Evolutionary conservation across 2,329 filamentous ascomycete species (phyloP).

Genomic region (Geosmithia flava): DNA sequence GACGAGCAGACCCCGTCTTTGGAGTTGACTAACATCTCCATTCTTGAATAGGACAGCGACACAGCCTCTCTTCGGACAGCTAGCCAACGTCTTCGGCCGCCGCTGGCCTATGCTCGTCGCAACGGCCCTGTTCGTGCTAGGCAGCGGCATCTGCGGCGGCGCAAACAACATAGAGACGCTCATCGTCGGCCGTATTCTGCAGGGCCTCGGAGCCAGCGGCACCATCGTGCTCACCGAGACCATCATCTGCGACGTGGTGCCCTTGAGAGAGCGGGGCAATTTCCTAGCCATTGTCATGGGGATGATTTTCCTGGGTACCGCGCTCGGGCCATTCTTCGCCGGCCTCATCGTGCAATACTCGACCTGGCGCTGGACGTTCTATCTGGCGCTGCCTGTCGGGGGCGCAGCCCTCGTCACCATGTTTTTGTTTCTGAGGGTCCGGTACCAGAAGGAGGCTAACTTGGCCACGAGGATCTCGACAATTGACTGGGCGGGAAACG

Average conservation of each 20-base stretch:
- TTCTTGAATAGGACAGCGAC: slow-evolving; percentile 16
- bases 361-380: slow-evolving; percentile 17
- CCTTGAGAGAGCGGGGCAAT: slow-evolving; percentile 30
- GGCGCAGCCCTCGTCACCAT: slow-evolving; percentile 8
- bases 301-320: slow-evolving; percentile 15
- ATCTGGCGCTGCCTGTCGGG: slow-evolving; percentile 19
- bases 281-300: slow-evolving; percentile 21
- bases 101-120: slow-evolving; percentile 6
- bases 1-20: too few relatives aligned
- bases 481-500: slow-evolving; percentile 26
- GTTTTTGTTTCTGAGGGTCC: slow-evolving; percentile 9
- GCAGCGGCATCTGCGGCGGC: slow-evolving; percentile 21
- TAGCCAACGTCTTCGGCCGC: slow-evolving; percentile 12
- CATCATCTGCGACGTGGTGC: slow-evolving; percentile 29
- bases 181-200: slow-evolving; percentile 23
- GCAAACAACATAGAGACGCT: slow-evolving; percentile 2
- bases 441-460: slow-evolving; percentile 4
- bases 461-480: slow-evolving; percentile 5
- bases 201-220: slow-evolving; percentile 30
- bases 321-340: slow-evolving; percentile 16
- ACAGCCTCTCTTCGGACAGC: slow-evolving; percentile 17
- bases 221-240: slow-evolving; percentile 19
- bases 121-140: slow-evolving; percentile 2
- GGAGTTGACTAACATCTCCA: slow-evolving; percentile 1
- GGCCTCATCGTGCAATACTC: slow-evolving; percentile 6